Base-by-base conservation (phyloP, 345 rosid species). In the Salix brachista region DNA sequence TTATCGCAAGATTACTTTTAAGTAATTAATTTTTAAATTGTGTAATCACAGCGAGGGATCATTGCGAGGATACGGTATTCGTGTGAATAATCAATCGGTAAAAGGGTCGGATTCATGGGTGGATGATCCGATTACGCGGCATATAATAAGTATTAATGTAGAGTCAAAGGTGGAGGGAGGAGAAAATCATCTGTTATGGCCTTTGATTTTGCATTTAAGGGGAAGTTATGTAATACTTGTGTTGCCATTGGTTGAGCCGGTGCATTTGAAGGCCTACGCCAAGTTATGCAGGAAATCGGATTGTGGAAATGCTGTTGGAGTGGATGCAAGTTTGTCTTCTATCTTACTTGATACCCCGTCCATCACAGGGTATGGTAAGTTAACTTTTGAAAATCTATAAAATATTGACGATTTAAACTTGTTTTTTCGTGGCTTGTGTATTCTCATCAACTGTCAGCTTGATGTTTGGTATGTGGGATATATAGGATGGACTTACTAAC, bases 31-130 rank as follows among this genome's bases (percentile, higher is more conserved):
- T n/a, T 60, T 74, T 65, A 68, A 58, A 10, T 30, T 32, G 56
- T 74, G 18, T 75, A 34, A 70, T 42, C 81, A 74, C 60, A 94
- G 98, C 84, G 98, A 95, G 80, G 98, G 97, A 65, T 93, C 99
- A 44, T 64, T 81, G 34, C 87, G 88, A 61, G 97, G 98, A 36
- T 91, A 84, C 77, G 98, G 98, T 44, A 71, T 95, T 25, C 91
- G 96, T 3, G 86, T 91, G 39, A 62, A 84, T 41, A 62, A 84
- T 41, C 94, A 91, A 77, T 95, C 97, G 14, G 81, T 79, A 4
- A 73, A 83, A 83, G 97, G 98, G 42, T 93, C 92, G 4, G 99
- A 95, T 83, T 90, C 99, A 2, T 93, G 98, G 99, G 89, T 95
- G 62, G 99, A 95, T 83, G 99, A 95, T 77, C 97, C 98, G 17